Evolutionary conservation across 768 basidiomycete species (phyloP).

Genomic region (Agaricus sinodeliciosus): DNA sequence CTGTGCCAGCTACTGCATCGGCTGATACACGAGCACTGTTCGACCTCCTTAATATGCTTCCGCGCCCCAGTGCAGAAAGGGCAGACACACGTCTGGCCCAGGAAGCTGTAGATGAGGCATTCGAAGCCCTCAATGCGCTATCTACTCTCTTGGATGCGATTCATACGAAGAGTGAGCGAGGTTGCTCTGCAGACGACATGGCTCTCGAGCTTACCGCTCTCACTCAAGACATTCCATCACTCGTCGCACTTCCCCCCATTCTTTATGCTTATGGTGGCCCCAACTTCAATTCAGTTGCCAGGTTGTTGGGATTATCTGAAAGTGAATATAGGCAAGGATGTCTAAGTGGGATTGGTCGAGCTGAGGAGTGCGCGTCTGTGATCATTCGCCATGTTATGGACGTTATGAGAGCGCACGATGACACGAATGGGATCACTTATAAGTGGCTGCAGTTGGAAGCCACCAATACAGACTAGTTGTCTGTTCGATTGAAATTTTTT

Average conservation of each 20-base stretch:
- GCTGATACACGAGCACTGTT: slow-evolving; percentile 57
- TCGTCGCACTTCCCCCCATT: slow-evolving; percentile 67
- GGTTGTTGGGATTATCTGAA: slow-evolving; percentile 52
- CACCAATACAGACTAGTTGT: slow-evolving; percentile 19
- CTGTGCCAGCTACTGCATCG: slow-evolving; percentile 35
- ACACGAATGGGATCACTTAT: slow-evolving; percentile 28
- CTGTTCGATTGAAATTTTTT: neutral
- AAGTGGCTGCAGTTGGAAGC: slow-evolving; percentile 45
- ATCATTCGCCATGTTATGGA: slow-evolving; percentile 55
- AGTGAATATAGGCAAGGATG: slow-evolving; percentile 62
- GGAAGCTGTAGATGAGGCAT: slow-evolving; percentile 79
- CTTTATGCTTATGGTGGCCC: slow-evolving; percentile 39
- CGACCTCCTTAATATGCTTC: slow-evolving; percentile 53
- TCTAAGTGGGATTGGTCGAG: slow-evolving; percentile 68
- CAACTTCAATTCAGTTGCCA: slow-evolving; percentile 36
- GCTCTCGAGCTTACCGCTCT: slow-evolving; percentile 43
- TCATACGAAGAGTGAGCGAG: slow-evolving; percentile 15
- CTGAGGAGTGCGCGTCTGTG: slow-evolving; percentile 61
- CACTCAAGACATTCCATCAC: slow-evolving; percentile 62
- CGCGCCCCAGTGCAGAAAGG: slow-evolving; percentile 49
- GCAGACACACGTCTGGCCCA: slow-evolving; percentile 50
- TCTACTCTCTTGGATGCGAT: slow-evolving; percentile 50
- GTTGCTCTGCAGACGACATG: slow-evolving; percentile 18
- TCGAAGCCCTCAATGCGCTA: slow-evolving; percentile 55
- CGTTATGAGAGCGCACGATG: slow-evolving; percentile 29